Evolutionary conservation across 139 green algal genomes (phyloP).

Genomic region (Chlorella sp.): DNA sequence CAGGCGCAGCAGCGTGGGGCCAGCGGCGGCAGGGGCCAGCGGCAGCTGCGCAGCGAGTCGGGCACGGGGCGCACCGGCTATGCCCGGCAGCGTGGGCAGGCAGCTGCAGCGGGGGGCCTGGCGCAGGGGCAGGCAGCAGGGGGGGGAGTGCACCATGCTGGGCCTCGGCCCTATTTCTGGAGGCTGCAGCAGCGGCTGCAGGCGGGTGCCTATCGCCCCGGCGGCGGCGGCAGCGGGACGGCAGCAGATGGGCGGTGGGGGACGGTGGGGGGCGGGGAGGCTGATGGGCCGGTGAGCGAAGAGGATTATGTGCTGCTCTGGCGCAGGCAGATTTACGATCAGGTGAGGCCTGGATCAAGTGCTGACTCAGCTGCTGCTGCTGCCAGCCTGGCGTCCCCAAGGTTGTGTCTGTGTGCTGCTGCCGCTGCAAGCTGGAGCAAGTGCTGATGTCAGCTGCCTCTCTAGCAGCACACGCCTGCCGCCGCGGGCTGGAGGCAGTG

Average conservation of each 20-base stretch:
- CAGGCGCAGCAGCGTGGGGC: background rate
- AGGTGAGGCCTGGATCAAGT: background rate
- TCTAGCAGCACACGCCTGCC: too few relatives aligned
- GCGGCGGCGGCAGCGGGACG: background rate
- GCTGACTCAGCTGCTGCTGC: too few relatives aligned
- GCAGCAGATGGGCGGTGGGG: background rate
- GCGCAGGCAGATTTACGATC: conserved; percentile 48
- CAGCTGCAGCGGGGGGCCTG: background rate
- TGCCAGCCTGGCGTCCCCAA: background rate
- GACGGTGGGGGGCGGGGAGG: background rate
- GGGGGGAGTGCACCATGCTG: background rate
- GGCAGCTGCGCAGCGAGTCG: background rate
- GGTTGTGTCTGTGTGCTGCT: background rate
- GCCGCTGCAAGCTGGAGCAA: background rate
- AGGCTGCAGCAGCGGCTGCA: conserved; percentile 52
- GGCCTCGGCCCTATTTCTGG: conserved; percentile 54
- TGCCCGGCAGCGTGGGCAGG: background rate
- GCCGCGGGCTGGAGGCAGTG: too few relatives aligned
- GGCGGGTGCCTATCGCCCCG: background rate
- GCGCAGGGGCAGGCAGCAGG: background rate
- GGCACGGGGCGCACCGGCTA: background rate
- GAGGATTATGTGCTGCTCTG: conserved; percentile 37
- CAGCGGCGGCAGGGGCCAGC: background rate
- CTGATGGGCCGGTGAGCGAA: background rate
- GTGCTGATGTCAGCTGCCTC: background rate